Percentiles rank a stretch among this genome's conserved stretches.
These are phyloP conservation scores for Combretum micranthum DNA, from an alignment of 345 rosid species.

Conservation along the genomic window DNA sequence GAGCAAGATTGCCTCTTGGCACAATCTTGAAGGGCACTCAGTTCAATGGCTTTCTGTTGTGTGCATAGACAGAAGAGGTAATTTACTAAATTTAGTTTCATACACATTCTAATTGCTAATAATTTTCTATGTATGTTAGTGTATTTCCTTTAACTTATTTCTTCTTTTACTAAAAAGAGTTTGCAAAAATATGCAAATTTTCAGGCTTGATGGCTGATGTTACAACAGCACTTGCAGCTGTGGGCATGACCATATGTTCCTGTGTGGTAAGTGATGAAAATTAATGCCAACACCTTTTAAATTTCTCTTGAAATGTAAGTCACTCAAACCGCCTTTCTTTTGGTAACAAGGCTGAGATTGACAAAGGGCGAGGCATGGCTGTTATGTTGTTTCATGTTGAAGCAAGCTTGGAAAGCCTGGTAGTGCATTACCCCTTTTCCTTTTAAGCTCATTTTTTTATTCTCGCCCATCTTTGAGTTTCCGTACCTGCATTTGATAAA, in stretches of 20 bases:
- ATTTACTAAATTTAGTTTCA: conserved; percentile 7
- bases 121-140: not conserved
- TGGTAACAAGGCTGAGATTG: conserved; percentile 66
- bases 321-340: conserved; percentile 5
- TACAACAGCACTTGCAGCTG: conserved; percentile 62
- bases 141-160: not conserved
- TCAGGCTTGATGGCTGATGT: conserved; percentile 91
- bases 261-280: conserved; percentile 62
- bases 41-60: conserved; percentile 86
- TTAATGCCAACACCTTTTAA: not conserved
- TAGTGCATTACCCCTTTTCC: conserved; percentile 15
- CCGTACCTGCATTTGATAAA: not conserved
- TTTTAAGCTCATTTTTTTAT: conserved; percentile 2
- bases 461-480: not conserved
- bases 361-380: conserved; percentile 85
- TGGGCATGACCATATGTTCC: conserved; percentile 66
- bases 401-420: conserved; percentile 69
- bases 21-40: conserved; percentile 83
- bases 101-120: not conserved
- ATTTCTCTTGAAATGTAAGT: conserved; percentile 1
- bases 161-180: not conserved
- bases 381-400: conserved; percentile 89
- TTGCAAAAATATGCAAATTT: not conserved
- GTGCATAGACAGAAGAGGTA: conserved; percentile 86
- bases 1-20: conserved; percentile 84